phyloP scores from a whole-genome alignment of 768 basidiomycete species.

The Pisolithus orientalis region DNA sequence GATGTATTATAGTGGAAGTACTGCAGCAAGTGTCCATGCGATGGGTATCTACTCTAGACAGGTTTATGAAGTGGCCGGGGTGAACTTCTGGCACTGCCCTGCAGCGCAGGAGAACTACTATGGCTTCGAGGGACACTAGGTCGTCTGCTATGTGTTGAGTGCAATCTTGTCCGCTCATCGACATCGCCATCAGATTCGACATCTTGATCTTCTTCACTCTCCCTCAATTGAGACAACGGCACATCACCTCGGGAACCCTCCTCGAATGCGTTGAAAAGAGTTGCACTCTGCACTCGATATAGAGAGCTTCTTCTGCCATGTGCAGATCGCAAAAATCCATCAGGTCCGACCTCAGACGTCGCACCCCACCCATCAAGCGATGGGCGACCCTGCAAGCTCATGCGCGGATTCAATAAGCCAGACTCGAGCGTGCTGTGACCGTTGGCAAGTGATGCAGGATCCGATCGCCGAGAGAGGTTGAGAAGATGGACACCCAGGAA shows the following conservation, averaged over 20 bases:
- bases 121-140: slow-evolving; percentile 43
- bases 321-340: slow-evolving; percentile 21
- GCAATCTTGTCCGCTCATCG: slow-evolving; percentile 36
- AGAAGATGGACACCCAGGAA: slow-evolving; percentile 97
- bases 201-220: slow-evolving; percentile 49
- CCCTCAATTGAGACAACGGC: slow-evolving; percentile 57
- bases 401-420: slow-evolving; percentile 68
- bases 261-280: slow-evolving; percentile 75
- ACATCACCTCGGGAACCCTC: slow-evolving; percentile 41
- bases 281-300: slow-evolving; percentile 57
- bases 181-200: slow-evolving; percentile 40
- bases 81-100: slow-evolving; percentile 19
- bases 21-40: slow-evolving; percentile 20
- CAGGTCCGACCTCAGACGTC: slow-evolving; percentile 24
- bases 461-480: slow-evolving; percentile 65
- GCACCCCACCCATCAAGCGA: slow-evolving; percentile 74
- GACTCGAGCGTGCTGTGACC: slow-evolving; percentile 54
- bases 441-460: slow-evolving; percentile 35
- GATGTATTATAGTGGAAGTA: slow-evolving; percentile 13
- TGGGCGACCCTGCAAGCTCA: slow-evolving; percentile 74
- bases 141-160: slow-evolving; percentile 21
- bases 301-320: slow-evolving; percentile 65
- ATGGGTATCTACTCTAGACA: slow-evolving; percentile 11
- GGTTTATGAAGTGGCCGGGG: slow-evolving; percentile 13
- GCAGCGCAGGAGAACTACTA: slow-evolving; percentile 45